A percentile compares a stretch with the other conserved stretches of the same genome.
Evolutionary conservation across 2,329 filamentous ascomycete species (phyloP).

Genomic region (Aureobasidium pullulans): DNA sequence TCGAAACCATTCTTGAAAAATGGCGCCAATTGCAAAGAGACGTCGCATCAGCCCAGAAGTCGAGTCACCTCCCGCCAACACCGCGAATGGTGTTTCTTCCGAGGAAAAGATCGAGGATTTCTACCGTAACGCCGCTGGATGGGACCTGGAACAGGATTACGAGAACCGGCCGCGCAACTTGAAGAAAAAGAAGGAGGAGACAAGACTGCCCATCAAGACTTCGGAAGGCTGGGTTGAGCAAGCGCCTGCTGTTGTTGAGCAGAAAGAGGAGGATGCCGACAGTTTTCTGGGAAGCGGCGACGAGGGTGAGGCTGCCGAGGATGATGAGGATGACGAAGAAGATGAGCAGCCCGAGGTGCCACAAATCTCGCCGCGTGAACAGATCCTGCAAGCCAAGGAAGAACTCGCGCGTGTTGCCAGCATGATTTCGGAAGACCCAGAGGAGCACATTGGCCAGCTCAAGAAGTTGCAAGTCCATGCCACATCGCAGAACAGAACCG

Average conservation of each 20-base stretch:
- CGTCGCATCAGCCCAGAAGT: slow-evolving; percentile 43
- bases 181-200: slow-evolving; percentile 65
- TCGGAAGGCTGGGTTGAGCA: slow-evolving; percentile 65
- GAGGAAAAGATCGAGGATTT: slow-evolving; percentile 18
- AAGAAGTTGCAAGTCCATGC: slow-evolving; percentile 70
- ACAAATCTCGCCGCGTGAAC: slow-evolving; percentile 64
- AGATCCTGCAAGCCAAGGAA: slow-evolving; percentile 82
- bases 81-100: slow-evolving; percentile 23
- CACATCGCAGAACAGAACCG: slow-evolving; percentile 59
- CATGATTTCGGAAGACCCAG: slow-evolving; percentile 81
- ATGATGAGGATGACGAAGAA: slow-evolving; percentile 37
- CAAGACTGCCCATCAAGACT: slow-evolving; percentile 78
- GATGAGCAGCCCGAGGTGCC: slow-evolving; percentile 47
- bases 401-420: slow-evolving; percentile 78
- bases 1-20: slow-evolving; percentile 18
- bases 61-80: slow-evolving; percentile 22
- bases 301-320: slow-evolving; percentile 28
- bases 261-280: slow-evolving; percentile 50
- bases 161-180: slow-evolving; percentile 69
- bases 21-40: slow-evolving; percentile 45
- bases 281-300: slow-evolving; percentile 56
- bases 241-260: slow-evolving; percentile 4
- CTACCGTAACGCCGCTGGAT: slow-evolving; percentile 62
- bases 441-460: slow-evolving; percentile 77
- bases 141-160: slow-evolving; percentile 90